These are phyloP conservation scores for Fusarium napiforme DNA, from an alignment of 2,329 filamentous ascomycete genomes.

Conservation along the genomic window DNA sequence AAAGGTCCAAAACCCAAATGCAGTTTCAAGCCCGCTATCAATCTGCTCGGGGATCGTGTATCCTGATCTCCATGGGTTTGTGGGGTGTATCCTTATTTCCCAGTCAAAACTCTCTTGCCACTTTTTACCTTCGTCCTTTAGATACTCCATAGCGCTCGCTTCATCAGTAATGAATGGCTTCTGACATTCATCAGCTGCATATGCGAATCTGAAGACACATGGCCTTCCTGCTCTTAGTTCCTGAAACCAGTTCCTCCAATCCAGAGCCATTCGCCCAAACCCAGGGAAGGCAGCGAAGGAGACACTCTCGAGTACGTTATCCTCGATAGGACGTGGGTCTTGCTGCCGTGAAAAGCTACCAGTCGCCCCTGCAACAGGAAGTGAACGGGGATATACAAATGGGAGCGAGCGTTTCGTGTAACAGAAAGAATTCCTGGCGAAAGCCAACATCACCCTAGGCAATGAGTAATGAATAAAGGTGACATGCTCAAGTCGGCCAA, in stretches of 20 bases:
- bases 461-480: not conserved
- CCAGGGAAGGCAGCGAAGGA: accelerated
- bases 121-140: not conserved
- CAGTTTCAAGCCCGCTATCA: not conserved
- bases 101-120: not conserved
- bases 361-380: not conserved
- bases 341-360: not conserved
- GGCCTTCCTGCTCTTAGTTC: accelerated
- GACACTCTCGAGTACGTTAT: too few relatives aligned
- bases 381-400: not conserved
- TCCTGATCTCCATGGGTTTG: too few relatives aligned
- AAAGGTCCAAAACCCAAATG: not conserved
- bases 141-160: not conserved
- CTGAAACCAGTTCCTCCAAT: not conserved
- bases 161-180: not conserved
- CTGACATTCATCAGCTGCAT: not conserved
- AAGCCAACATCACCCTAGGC: not conserved
- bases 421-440: accelerated
- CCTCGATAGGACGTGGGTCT: not conserved
- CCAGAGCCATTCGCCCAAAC: not conserved
- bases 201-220: not conserved
- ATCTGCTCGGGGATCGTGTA: not conserved
- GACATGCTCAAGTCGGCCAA: not conserved
- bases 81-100: too few relatives aligned
- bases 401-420: not conserved